Percentiles rank a stretch among this genome's conserved stretches.
Evolutionary conservation across 2,329 filamentous ascomycete genomes (phyloP).

Genomic region (Dothistroma pini): DNA sequence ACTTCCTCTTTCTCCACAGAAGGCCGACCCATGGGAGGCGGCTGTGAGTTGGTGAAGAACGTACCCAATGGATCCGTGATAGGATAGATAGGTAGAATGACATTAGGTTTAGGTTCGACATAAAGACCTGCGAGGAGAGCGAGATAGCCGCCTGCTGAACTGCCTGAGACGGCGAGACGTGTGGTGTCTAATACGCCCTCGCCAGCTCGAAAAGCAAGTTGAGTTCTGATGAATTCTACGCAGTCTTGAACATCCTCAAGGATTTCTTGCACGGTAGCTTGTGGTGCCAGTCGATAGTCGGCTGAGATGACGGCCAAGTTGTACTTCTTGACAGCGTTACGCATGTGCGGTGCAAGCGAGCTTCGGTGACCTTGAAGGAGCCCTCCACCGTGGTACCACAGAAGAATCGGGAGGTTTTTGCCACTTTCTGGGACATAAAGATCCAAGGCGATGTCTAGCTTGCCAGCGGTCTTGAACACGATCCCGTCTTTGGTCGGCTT

Average conservation of each 20-base stretch:
- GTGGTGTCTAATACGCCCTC: slow-evolving; percentile 18
- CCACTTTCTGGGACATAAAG: slow-evolving; percentile 23
- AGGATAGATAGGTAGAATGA: slow-evolving; percentile 33
- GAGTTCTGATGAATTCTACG: slow-evolving; percentile 28
- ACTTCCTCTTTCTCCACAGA: slow-evolving; percentile 18
- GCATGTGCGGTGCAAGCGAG: slow-evolving; percentile 27
- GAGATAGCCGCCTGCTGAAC: slow-evolving; percentile 33
- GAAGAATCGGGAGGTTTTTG: slow-evolving; percentile 19
- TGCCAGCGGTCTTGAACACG: slow-evolving; percentile 25
- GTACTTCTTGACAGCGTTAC: slow-evolving; percentile 24
- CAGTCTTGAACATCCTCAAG: slow-evolving; percentile 31
- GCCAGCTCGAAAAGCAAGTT: slow-evolving; percentile 17
- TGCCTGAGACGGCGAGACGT: slow-evolving; percentile 30
- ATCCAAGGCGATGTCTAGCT: slow-evolving; percentile 23
- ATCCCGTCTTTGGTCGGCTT: slow-evolving; percentile 18
- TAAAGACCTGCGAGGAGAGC: slow-evolving; percentile 32
- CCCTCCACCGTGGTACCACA: slow-evolving; percentile 31
- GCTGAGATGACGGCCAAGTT: slow-evolving; percentile 30
- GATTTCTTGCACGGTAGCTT: slow-evolving; percentile 31
- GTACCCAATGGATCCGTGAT: slow-evolving; percentile 33
- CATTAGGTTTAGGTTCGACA: slow-evolving; percentile 32
- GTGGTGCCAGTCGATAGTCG: slow-evolving; percentile 34
- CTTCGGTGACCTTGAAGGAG: slow-evolving; percentile 30
- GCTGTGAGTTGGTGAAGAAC: slow-evolving; percentile 32
- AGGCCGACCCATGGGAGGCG: slow-evolving; percentile 20